These are phyloP conservation scores for Fusarium sacchari DNA, from an alignment of 2,329 filamentous ascomycete genomes.

Conservation along the genomic window DNA sequence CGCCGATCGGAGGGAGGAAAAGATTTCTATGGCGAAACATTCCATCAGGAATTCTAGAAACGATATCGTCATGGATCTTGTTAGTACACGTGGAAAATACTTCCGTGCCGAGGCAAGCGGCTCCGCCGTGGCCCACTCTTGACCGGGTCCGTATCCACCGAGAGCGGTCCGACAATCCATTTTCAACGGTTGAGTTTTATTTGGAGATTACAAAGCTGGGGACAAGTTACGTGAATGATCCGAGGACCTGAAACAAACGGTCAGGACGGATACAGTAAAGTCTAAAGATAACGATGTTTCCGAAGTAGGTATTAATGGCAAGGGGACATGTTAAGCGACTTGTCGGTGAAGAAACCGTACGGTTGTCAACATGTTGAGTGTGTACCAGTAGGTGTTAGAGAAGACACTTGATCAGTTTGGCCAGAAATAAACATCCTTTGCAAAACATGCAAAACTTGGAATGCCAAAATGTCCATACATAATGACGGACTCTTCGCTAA, in stretches of 20 bases:
- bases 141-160: background rate
- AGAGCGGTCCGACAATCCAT: background rate
- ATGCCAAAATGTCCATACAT: background rate
- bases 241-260: background rate
- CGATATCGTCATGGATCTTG: background rate
- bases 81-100: background rate
- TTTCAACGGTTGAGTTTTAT: background rate
- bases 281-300: background rate
- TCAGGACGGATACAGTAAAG: background rate
- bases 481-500: background rate
- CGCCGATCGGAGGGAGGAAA: background rate
- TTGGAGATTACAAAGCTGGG: conserved; percentile 5
- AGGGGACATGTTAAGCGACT: background rate
- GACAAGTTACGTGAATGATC: background rate
- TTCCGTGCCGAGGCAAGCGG: conserved; percentile 1
- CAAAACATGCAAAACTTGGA: background rate
- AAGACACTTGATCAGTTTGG: background rate
- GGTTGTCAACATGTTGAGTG: background rate
- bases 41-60: background rate
- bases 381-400: no score
- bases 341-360: background rate
- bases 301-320: background rate
- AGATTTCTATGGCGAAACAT: background rate
- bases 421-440: background rate
- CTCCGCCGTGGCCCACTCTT: background rate